A percentile compares a stretch with the other conserved stretches of the same genome.
These are phyloP conservation scores for Juglanconis oblonga DNA, from an alignment of 2,329 filamentous ascomycete genomes.

Conservation along the genomic window DNA sequence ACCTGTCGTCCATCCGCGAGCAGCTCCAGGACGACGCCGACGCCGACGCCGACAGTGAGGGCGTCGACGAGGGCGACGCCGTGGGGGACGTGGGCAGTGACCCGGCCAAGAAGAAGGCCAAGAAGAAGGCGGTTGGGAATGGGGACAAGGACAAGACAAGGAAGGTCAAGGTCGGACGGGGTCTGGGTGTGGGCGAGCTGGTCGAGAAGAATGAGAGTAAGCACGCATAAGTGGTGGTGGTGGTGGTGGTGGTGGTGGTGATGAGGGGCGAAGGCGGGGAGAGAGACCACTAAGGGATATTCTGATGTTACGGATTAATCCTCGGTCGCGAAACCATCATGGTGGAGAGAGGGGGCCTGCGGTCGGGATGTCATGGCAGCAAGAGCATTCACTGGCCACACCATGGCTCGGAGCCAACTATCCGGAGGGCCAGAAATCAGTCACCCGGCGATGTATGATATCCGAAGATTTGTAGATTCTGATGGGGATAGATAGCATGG, in stretches of 20 bases:
- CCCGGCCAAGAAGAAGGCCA: slow-evolving; percentile 33
- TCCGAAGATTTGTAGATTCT: too few species aligned
- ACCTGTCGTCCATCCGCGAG: slow-evolving; percentile 62
- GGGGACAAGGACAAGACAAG: slow-evolving; percentile 56
- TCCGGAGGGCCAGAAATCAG: too few species aligned
- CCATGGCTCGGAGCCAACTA: too few species aligned
- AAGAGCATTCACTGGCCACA: too few species aligned
- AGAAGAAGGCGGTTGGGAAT: slow-evolving; percentile 21
- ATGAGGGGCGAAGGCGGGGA: too few species aligned
- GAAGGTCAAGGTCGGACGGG: slow-evolving; percentile 81
- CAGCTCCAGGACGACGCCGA: slow-evolving; percentile 43
- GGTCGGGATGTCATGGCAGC: too few species aligned
- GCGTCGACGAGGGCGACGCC: slow-evolving; percentile 64
- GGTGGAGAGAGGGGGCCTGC: too few species aligned
- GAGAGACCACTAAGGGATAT: too few species aligned
- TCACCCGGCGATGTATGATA: too few species aligned
- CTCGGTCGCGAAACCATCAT: too few species aligned
- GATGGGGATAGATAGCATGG: too few species aligned
- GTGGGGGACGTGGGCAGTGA: slow-evolving; percentile 64
- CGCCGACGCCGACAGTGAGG: slow-evolving; percentile 26
- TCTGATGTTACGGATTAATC: too few species aligned
- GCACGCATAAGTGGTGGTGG: slow-evolving; percentile 28
- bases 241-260: neutral
- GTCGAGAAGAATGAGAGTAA: slow-evolving; percentile 69
- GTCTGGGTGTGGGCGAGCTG: slow-evolving; percentile 73